These are phyloP conservation scores for Suillus occidentalis DNA, from an alignment of 768 basidiomycete genomes.

Conservation along the genomic window DNA sequence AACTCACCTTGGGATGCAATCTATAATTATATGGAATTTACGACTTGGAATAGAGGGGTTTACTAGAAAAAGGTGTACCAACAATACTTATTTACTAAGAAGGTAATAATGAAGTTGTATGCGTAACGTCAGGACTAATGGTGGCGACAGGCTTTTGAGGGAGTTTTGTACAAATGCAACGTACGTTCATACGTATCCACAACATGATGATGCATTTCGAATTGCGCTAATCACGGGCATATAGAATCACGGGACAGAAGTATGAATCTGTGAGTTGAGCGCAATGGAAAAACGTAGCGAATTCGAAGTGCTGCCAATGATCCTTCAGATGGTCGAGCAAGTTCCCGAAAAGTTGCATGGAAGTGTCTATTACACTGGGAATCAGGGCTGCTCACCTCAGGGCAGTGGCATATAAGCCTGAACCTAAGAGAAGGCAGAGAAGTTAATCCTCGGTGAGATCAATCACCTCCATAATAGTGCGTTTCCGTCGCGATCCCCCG, in stretches of 20 bases:
- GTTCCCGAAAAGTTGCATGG: neutral
- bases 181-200: neutral
- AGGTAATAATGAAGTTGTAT: neutral
- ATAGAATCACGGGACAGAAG: too few relatives aligned
- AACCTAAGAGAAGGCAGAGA: neutral
- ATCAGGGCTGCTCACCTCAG: neutral
- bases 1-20: neutral
- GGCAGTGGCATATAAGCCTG: neutral
- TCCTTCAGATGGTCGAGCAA: too few relatives aligned
- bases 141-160: neutral
- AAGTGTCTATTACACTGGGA: neutral
- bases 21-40: neutral
- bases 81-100: neutral
- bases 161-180: neutral
- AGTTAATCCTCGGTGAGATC: conserved; percentile 2
- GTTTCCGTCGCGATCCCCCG: neutral
- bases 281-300: too few relatives aligned
- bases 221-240: too few relatives aligned
- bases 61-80: neutral
- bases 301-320: too few relatives aligned
- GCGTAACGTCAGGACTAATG: neutral
- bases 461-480: neutral
- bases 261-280: too few relatives aligned
- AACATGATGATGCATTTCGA: neutral
- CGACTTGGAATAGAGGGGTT: neutral